Base-by-base conservation (phyloP, 805 yeast genomes). In the Candida oleophila region DNA sequence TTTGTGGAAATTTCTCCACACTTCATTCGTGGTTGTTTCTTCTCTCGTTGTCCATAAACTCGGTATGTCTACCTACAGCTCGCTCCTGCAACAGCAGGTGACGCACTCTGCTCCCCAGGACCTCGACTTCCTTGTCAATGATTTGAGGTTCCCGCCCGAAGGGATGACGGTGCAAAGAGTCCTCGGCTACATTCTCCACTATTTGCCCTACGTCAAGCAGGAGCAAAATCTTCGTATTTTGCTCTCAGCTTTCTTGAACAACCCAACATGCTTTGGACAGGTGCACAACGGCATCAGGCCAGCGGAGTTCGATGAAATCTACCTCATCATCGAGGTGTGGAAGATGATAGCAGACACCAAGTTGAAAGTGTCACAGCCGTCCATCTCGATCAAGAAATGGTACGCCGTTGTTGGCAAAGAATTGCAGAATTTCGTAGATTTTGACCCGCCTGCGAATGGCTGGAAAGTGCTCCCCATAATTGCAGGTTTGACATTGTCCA, bases 391-490 rank as follows among this genome's bases (percentile, higher is more conserved):
- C 38, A 64, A 70, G 52, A 59, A 60, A 2, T 80, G 76, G 56
- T 79, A 77, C 55, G 53, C 57, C 3, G 61, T 69, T 1, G 35
- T 77, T 3, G 43, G 60, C 16, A 62, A 60, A 15, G 79, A 73
- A 37, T 56, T 59, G 55, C 52, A 44, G 37, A 65, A 61, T 55
- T 73, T 63, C 54, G 68, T 52, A 14, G 44, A 40, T 8, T 66
- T 40, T 54, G 54, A 66, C 49, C 71, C 63, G 0, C 22, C 42
- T 2, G 53, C 42, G 2, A 71, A 68, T 48, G 56, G 68, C 47
- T 74, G 81, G 81, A 78, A 75, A 54, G 69, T 69, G 1, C 49
- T 76, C 18, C 82, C 83, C 0, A 59, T 79, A 1, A 55, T 77
- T 7, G 54, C 77, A 0, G 85, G 85, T 0, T 57, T 79, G 15